Conservation (phyloP, 495 filamentous ascomycete species). For the Amniculicola lignicola region DNA sequence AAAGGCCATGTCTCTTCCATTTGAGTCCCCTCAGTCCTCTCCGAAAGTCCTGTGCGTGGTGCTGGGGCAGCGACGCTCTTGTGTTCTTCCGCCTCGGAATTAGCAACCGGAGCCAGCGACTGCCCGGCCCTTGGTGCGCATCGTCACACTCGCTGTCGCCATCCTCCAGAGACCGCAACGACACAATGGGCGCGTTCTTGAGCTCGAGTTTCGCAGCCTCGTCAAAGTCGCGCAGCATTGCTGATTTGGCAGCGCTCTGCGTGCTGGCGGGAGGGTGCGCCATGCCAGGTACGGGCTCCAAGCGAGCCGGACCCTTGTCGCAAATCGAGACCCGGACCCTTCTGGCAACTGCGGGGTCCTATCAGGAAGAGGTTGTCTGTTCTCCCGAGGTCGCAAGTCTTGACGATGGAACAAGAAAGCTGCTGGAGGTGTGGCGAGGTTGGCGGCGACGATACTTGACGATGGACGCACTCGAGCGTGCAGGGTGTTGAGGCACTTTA, state of each 20-base stretch:
- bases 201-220: conserved; percentile 10
- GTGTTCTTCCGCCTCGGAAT: conserved; percentile 10
- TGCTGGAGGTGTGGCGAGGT: no score
- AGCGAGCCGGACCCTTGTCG: neutral
- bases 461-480: no score
- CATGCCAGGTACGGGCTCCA: conserved; percentile 16
- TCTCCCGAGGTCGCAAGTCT: neutral
- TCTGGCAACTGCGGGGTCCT: neutral
- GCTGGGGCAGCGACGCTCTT: conserved; percentile 8
- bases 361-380: neutral
- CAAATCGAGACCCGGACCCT: conserved; percentile 1
- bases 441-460: no score
- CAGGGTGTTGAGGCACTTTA: no score
- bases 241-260: no score
- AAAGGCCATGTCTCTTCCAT: conserved; percentile 15
- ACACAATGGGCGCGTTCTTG: conserved; percentile 23
- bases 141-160: conserved; percentile 8
- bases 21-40: conserved; percentile 14
- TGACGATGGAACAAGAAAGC: neutral
- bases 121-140: neutral
- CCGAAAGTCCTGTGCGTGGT: neutral
- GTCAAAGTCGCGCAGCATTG: conserved; percentile 15
- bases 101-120: conserved; percentile 14
- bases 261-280: no score
- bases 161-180: conserved; percentile 27